Base-by-base conservation (phyloP, 768 basidiomycete genomes). In the Boletus rubroflammeus region DNA sequence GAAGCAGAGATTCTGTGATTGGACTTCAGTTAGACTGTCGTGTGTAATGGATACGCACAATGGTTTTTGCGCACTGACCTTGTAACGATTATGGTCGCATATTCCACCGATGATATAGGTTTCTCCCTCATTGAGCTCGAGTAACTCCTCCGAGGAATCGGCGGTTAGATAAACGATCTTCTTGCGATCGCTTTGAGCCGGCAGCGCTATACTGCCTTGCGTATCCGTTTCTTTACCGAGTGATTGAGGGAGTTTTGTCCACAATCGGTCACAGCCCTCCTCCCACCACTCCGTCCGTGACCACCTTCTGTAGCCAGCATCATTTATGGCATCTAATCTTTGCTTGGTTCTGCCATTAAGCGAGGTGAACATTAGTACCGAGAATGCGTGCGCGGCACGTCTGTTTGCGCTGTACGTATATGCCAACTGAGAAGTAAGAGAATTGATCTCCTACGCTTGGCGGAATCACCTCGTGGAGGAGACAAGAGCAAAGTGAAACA, bases 71-170 rank as follows among this genome's bases (percentile, higher is more conserved):
- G 15, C 25, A 44, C 54, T 45, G 34, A 84, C 96, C 82, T 96
- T 98, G 77, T 95, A 91, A 40, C 96, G 88, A 73, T 99, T 99
- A 66, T 89, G 90, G 70, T 99, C 97, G 55, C 87, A 88, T 61
- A 99, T 88, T 6, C 95, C 96, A 43, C 96, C 96, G 49, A 99
- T 94, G 62, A 99, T 84, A 67, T 98, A 98, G 8, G 86, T 89
- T 66, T 95, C 88, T 40, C 86, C 84, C 51, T 91, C 84, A 51
- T 78, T 83, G 51, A 99, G 80, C 62, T 90, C 86, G n/a, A 77
- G 73, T 40, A 99, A 74, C 71, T 95, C 92, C 47, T 95, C 83
- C 29, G 85, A 80, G 8, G 95, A 86, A 73, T 99, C 97, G 2
- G 95, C 97, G 7, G 97, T 97, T 48, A 99, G 83, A 71, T 99